Base-by-base conservation (phyloP, 1,284 basidiomycete genomes). In the Microbotryum intermedium region DNA sequence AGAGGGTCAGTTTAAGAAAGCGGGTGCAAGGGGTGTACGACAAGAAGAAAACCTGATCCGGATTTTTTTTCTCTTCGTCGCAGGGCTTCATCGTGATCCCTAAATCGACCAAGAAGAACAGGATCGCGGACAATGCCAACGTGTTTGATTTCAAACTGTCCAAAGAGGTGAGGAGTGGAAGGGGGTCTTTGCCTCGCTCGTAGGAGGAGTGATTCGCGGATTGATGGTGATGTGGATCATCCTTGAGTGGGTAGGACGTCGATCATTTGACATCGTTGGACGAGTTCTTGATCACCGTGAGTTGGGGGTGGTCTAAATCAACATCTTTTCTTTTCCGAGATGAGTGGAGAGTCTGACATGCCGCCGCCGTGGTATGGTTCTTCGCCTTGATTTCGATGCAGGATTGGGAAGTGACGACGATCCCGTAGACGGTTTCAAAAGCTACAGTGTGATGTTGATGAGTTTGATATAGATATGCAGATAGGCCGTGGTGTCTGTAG, bases 121-220 rank as follows among this genome's bases (percentile, higher is more conserved):
- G 87, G 44, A 89, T 90, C 67, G 74, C 74, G 46, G 83, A 83
- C 26, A 91, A 91, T 66, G 75, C 82, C 1, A 71, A 83, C 23
- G 73, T 90, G 1, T 88, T 83, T 62, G 83, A 85, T 71, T 91
- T 90, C 69, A 79, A 79, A 54, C 77, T 91, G 18, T 74, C 75
- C 55, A 69, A 75, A 16, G 80, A 81, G 46, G 87, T 90, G 62
- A 81, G 90, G 78, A 68, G 69, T 2, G 73, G 72, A 46, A 30
- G 59, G 26, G 3, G 20, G 23, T 20, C 52, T 13, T 45, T 25
- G 20, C 26, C 34, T 18, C 21, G 11, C n/a, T n/a, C n/a, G n/a
- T n/a, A n/a, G n/a, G n/a, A n/a, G n/a, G n/a, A n/a, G 21, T 6
- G 20, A 16, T 21, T 13, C 45, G n/a, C n/a, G n/a, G 20, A 16